These are phyloP conservation scores for Xylariomycetidae sp. DNA, from an alignment of 2,329 filamentous ascomycete genomes.

Conservation along the genomic window DNA sequence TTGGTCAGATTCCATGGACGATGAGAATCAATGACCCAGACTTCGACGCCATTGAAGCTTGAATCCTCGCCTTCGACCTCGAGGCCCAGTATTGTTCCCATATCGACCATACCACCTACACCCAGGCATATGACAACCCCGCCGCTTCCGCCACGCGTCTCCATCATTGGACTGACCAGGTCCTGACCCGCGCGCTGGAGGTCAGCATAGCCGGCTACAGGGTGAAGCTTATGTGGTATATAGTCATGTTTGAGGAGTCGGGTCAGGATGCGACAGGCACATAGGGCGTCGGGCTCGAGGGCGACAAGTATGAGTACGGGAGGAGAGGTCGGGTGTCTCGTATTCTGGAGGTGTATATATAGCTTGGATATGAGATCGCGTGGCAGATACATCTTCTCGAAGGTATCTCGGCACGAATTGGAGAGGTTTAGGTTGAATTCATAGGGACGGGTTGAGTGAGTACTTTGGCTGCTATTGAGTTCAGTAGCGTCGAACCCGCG, in stretches of 20 bases:
- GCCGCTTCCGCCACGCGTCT: conserved; percentile 75
- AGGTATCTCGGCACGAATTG: conserved; percentile 29
- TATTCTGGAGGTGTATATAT: conserved; percentile 82
- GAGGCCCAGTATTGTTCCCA: conserved; percentile 74
- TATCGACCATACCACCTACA: conserved; percentile 85
- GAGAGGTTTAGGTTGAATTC: conserved; percentile 25
- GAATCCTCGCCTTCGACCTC: conserved; percentile 62
- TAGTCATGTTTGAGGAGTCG: conserved; percentile 95
- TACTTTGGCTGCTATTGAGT: too few species aligned
- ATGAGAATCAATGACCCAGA: conserved; percentile 90
- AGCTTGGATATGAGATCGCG: conserved; percentile 83
- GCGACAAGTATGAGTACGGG: conserved; percentile 89
- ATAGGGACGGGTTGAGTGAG: conserved; percentile 21
- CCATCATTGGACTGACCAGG: conserved; percentile 81
- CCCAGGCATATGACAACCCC: conserved; percentile 90
- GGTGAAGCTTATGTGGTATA: conserved; percentile 95
- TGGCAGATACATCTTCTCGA: conserved; percentile 80
- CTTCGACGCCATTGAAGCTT: conserved; percentile 77
- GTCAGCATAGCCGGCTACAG: conserved; percentile 88
- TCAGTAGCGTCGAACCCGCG: too few species aligned
- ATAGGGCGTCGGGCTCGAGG: conserved; percentile 91
- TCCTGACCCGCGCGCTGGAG: conserved; percentile 74
- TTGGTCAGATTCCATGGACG: conserved; percentile 94
- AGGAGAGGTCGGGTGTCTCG: conserved; percentile 83
- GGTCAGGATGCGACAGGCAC: conserved; percentile 90